phyloP scores from a whole-genome alignment of 768 basidiomycete species.

The Tricholoma bakamatsutake region DNA sequence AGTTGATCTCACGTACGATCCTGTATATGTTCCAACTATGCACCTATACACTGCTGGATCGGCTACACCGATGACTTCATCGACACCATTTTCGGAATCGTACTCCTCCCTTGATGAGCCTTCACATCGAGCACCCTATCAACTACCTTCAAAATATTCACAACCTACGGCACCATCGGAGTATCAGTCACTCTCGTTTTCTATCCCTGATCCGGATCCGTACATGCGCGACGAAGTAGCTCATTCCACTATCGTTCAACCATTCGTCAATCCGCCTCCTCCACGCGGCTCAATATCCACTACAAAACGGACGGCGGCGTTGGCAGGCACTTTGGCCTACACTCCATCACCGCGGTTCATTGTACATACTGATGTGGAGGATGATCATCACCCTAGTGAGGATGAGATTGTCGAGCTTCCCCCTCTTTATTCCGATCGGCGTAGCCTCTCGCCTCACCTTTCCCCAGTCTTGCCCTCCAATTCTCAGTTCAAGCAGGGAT shows the following conservation, averaged over 20 bases:
- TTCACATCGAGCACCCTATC: conserved; percentile 9
- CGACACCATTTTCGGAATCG: conserved; percentile 6
- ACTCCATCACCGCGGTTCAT: conserved; percentile 50
- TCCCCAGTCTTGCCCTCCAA: not conserved
- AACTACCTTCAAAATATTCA: conserved; percentile 8
- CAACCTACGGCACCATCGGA: conserved; percentile 14
- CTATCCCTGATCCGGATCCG: conserved; percentile 17
- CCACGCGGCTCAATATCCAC: conserved; percentile 26
- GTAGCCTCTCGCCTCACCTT: conserved; percentile 16
- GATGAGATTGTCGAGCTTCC: conserved; percentile 64
- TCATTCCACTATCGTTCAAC: conserved; percentile 17
- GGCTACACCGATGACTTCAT: conserved; percentile 10
- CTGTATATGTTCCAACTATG: conserved; percentile 14
- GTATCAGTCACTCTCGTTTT: conserved; percentile 15
- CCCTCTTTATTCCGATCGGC: conserved; percentile 60
- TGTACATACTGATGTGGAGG: conserved; percentile 66
- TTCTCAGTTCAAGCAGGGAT: not conserved
- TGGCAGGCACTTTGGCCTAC: conserved; percentile 40
- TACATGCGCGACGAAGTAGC: conserved; percentile 10
- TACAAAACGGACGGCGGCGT: conserved; percentile 47
- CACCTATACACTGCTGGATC: conserved; percentile 26
- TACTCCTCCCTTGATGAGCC: conserved; percentile 24
- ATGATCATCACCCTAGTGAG: conserved; percentile 36
- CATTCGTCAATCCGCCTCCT: conserved; percentile 16
- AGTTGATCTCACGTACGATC: conserved; percentile 35